Evolutionary conservation across 805 yeast genomes (phyloP).

Genomic region (Kluyveromyces aestuarii): DNA sequence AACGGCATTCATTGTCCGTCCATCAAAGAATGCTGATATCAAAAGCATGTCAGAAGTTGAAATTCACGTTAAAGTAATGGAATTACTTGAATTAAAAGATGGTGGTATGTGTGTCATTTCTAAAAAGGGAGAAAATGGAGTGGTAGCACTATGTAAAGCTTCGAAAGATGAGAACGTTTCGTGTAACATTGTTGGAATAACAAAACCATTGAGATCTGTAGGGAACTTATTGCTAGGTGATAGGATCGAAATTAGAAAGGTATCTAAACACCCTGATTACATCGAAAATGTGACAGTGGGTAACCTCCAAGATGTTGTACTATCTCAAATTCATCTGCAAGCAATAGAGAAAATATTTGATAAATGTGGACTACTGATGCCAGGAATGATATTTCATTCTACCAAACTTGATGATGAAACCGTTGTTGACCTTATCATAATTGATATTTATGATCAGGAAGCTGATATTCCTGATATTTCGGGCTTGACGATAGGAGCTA

Average conservation of each 20-base stretch:
- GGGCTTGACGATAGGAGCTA: slow-evolving; percentile 22
- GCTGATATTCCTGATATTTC: slow-evolving; percentile 32
- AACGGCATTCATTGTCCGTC: slow-evolving; percentile 32
- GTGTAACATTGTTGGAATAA: slow-evolving; percentile 38
- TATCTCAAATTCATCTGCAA: slow-evolving; percentile 21
- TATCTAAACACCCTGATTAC: slow-evolving; percentile 39
- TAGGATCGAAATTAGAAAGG: slow-evolving; percentile 38
- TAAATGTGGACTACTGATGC: slow-evolving; percentile 52
- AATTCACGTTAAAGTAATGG: slow-evolving; percentile 37
- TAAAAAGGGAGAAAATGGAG: slow-evolving; percentile 39
- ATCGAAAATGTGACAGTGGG: slow-evolving; percentile 33
- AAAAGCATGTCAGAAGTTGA: slow-evolving; percentile 32
- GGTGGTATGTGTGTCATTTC: slow-evolving; percentile 40
- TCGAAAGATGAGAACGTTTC: slow-evolving; percentile 29
- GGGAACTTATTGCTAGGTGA: slow-evolving; percentile 43
- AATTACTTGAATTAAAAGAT: slow-evolving; percentile 36
- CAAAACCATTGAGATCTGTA: slow-evolving; percentile 35
- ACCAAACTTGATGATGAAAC: slow-evolving; percentile 11
- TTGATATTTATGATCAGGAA: slow-evolving; percentile 24
- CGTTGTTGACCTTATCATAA: slow-evolving; percentile 13
- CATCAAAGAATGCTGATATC: slow-evolving; percentile 14
- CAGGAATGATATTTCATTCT: slow-evolving; percentile 37
- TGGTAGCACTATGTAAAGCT: slow-evolving; percentile 34
- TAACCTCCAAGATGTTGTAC: slow-evolving; percentile 12
- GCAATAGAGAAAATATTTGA: slow-evolving; percentile 35